Evolutionary conservation across 768 basidiomycete species (phyloP).

Genomic region (Rhodotorula toruloides): DNA sequence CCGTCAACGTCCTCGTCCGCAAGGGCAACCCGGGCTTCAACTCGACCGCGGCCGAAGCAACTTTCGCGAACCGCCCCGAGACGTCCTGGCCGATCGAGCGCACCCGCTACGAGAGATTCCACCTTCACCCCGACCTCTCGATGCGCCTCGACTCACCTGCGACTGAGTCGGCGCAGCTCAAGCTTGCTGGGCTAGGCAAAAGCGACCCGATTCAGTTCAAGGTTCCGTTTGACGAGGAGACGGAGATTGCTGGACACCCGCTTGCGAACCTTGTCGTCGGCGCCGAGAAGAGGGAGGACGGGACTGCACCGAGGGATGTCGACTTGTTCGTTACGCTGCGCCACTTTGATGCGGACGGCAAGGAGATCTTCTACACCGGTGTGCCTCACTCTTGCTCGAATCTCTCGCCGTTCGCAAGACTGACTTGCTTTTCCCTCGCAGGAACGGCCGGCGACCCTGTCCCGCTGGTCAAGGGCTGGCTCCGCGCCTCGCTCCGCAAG

Average conservation of each 20-base stretch:
- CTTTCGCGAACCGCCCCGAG: constrained; percentile 38
- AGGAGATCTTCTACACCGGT: constrained; percentile 41
- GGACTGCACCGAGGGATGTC: constrained; percentile 39
- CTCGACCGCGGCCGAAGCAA: constrained; percentile 40
- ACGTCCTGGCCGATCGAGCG: constrained; percentile 39
- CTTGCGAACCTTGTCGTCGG: constrained; percentile 36
- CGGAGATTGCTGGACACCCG: constrained; percentile 41
- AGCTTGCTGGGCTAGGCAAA: constrained; percentile 32
- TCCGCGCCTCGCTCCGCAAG: constrained; percentile 40
- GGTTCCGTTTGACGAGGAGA: constrained; percentile 34
- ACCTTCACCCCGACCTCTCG: constrained; percentile 18
- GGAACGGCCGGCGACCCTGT: constrained; percentile 41
- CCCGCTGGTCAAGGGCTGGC: constrained; percentile 42
- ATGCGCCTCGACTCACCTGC: not conserved
- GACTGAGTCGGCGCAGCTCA: constrained; percentile 5
- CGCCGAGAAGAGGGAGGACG: constrained; percentile 10
- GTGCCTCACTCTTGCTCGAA: not conserved
- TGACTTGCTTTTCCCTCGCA: not conserved
- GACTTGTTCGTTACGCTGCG: constrained; percentile 41
- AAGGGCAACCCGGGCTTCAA: constrained; percentile 44
- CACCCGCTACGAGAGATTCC: constrained; percentile 34
- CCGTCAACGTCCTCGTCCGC: constrained; percentile 40
- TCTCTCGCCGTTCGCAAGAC: not conserved
- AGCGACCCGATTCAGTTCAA: constrained; percentile 25
- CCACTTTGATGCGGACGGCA: constrained; percentile 34